Conservation (phyloP, 2,329 filamentous ascomycete genomes). For the Hypocrella siamensis region DNA sequence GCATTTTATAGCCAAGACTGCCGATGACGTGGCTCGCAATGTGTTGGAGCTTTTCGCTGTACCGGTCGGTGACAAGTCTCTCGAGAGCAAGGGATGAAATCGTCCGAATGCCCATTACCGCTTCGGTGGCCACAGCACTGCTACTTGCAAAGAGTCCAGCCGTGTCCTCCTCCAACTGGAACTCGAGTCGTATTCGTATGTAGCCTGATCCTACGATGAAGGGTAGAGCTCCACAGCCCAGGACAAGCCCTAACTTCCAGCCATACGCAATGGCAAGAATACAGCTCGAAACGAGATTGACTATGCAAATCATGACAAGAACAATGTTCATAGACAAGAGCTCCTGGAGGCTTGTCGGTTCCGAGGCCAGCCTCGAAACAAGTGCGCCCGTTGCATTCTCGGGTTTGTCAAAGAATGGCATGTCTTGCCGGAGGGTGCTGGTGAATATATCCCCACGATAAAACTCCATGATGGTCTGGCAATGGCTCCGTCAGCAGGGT, state of each 20-base stretch:
- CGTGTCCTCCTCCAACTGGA: slow-evolving; percentile 27
- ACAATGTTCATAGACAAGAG: slow-evolving; percentile 31
- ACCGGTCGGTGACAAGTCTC: slow-evolving; percentile 20
- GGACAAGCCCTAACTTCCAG: slow-evolving; percentile 34
- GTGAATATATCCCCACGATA: slow-evolving; percentile 28
- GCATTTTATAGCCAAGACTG: slow-evolving; percentile 21
- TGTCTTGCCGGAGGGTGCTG: slow-evolving; percentile 38
- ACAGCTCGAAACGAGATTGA: slow-evolving; percentile 28
- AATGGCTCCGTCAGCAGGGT: neutral
- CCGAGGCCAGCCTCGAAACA: slow-evolving; percentile 19
- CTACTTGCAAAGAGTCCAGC: slow-evolving; percentile 27
- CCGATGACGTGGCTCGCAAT: slow-evolving; percentile 14
- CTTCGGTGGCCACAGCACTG: slow-evolving; percentile 32
- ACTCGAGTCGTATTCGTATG: slow-evolving; percentile 31
- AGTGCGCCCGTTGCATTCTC: slow-evolving; percentile 22
- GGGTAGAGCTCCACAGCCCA: slow-evolving; percentile 28
- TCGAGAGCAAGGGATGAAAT: slow-evolving; percentile 33
- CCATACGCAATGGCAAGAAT: slow-evolving; percentile 28
- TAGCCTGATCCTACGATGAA: slow-evolving; percentile 28
- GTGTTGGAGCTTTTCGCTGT: slow-evolving; percentile 14
- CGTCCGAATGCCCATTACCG: slow-evolving; percentile 31
- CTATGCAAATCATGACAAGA: slow-evolving; percentile 27
- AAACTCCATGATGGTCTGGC: slow-evolving; percentile 15
- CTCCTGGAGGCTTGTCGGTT: slow-evolving; percentile 32
- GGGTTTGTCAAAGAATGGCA: slow-evolving; percentile 27